Evolutionary conservation across 257 asterid species (phyloP), one percentile per base, ranked within the genome.

Genomic region (Rehmannia glutinosa): DNA sequence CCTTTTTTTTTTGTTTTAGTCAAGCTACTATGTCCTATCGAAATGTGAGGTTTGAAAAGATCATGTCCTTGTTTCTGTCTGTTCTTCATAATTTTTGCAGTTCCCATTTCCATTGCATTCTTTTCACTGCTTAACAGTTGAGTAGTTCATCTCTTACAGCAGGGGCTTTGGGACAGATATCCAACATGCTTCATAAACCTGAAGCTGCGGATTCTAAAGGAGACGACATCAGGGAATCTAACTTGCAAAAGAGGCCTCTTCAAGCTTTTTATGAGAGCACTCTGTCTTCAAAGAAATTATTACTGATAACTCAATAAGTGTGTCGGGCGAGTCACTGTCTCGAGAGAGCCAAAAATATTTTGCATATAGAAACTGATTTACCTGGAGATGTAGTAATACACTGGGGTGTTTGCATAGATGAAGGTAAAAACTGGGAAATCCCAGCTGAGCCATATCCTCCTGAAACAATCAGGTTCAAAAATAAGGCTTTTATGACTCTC

Each of bases 401-500:
- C 83, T 91, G 99, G 99, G 99, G 99, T 73, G 82, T 90, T 66
- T 86, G 88, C 81, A 82, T 58, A 76, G 89, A 70, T 70, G 85
- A 82, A 42, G 62, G 81, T 67, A 82, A 66, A 75, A 77, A 24
- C 27, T 93, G 99, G 99, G 88, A 80, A 83, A 77, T 93, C 77
- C 97, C 99, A 2, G 54, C 71, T 21, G 87, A 70, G 80, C 94
- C 99, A 32, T 86, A 86, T 85, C 99, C 99, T 66, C 73, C 85
- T 43, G 82, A 75, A 75, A 86, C 97, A 70, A 68, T 73, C 69
- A 68, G n/a, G 21, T 93, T 90, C 80, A 90, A 85, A 86, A 78
- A 88, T 62, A 90, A 88, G 73, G 97, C 97, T 58, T 69, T 90
- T 81, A 81, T 80, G 76, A 93, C 99, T 69, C 80, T 23, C 28